phyloP scores from a whole-genome alignment of 495 filamentous ascomycete genomes.

The Podospora fimiseda region DNA sequence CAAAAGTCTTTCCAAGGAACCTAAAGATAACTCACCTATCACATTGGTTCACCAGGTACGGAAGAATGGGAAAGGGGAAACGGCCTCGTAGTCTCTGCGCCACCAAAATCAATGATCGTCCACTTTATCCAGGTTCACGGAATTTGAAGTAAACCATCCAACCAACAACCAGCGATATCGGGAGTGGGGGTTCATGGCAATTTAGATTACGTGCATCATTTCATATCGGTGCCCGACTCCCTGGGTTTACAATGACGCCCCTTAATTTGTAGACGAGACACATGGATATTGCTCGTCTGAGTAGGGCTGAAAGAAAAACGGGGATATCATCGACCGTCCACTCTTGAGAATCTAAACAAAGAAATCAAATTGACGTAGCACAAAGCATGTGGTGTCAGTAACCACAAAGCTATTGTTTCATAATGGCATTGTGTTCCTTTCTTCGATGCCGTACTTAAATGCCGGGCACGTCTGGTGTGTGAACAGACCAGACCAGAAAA shows the following conservation, averaged over 20 bases:
- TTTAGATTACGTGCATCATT: constrained; percentile 3
- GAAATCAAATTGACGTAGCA: neutral
- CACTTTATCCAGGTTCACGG: neutral
- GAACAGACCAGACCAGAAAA: no score
- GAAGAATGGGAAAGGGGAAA: neutral
- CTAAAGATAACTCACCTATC: neutral
- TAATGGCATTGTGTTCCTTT: no score
- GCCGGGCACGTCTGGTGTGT: no score
- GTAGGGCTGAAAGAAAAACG: neutral
- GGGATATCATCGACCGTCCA: no score
- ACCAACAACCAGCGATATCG: neutral
- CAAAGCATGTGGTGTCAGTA: neutral
- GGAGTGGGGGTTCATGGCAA: neutral
- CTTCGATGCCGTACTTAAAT: no score
- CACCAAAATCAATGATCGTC: neutral
- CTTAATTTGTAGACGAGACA: neutral
- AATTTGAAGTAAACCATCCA: neutral
- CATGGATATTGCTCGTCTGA: neutral
- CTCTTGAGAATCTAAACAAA: no score
- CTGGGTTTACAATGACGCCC: neutral
- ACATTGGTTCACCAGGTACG: neutral
- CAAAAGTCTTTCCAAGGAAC: neutral
- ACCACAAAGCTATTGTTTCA: neutral
- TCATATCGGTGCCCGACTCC: neutral
- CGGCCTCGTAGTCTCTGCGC: neutral